A percentile compares a stretch with the other conserved stretches of the same genome.
Conservation (phyloP, 2,329 filamentous ascomycete species). For the Exophiala bonariae region DNA sequence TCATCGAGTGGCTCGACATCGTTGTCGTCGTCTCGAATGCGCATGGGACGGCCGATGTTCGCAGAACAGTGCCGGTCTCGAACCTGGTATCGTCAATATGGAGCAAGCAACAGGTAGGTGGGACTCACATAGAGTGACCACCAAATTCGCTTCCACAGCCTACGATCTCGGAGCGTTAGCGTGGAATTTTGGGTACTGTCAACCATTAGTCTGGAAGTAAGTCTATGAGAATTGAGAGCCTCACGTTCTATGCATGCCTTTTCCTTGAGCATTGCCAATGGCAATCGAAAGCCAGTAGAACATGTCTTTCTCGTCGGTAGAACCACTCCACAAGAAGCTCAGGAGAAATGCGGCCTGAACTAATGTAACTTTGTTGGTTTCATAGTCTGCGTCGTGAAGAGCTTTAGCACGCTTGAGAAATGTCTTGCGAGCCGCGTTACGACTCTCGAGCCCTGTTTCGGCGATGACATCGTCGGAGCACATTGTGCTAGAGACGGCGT, state of each 20-base stretch:
- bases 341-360: slow-evolving; percentile 28
- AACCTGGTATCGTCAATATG: slow-evolving; percentile 12
- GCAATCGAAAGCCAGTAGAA: slow-evolving; percentile 31
- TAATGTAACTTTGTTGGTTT: slow-evolving; percentile 26
- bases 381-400: slow-evolving; percentile 31
- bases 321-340: slow-evolving; percentile 29
- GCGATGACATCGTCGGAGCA: slow-evolving; percentile 26
- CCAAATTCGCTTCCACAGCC: slow-evolving; percentile 22
- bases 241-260: slow-evolving; percentile 29
- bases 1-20: slow-evolving; percentile 21
- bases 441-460: slow-evolving; percentile 25
- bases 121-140: slow-evolving; percentile 24
- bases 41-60: slow-evolving; percentile 27
- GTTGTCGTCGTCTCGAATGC: slow-evolving; percentile 29
- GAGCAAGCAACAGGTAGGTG: slow-evolving; percentile 11
- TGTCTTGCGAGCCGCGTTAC: slow-evolving; percentile 27
- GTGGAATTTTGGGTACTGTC: slow-evolving; percentile 20
- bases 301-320: slow-evolving; percentile 30
- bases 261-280: slow-evolving; percentile 25
- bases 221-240: slow-evolving; percentile 5
- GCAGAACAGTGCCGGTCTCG: slow-evolving; percentile 28
- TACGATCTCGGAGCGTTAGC: slow-evolving; percentile 1
- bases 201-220: neutral
- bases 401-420: slow-evolving; percentile 31
- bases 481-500: slow-evolving; percentile 24